phyloP scores from a whole-genome alignment of 129 eudicot genomes.

The Pittosporum tobira region DNA sequence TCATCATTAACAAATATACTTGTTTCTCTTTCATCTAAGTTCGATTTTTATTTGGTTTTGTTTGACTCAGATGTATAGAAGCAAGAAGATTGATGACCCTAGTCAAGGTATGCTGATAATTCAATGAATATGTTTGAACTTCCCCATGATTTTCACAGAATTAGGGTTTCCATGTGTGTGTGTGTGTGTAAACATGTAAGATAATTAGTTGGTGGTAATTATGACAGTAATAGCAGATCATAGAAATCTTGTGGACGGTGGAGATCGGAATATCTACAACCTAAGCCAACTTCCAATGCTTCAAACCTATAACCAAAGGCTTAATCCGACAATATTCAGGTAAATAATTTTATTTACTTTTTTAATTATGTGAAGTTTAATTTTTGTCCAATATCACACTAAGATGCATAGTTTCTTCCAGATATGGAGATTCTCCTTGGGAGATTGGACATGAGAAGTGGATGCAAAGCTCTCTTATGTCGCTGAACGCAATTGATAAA shows the following conservation, averaged over 20 bases:
- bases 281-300: slow-evolving; percentile 75
- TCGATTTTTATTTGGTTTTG: slow-evolving; percentile 11
- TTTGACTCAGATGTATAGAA: slow-evolving; percentile 68
- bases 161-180: slow-evolving; percentile 28
- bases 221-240: slow-evolving; percentile 32
- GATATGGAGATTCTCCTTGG: slow-evolving; percentile 43
- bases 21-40: too few species aligned
- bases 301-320: slow-evolving; percentile 51
- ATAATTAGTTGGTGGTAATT: background rate
- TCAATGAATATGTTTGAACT: background rate
- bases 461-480: slow-evolving; percentile 34
- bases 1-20: too few species aligned
- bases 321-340: slow-evolving; percentile 29
- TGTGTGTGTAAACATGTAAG: too few species aligned
- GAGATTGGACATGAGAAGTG: slow-evolving; percentile 25
- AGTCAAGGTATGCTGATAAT: slow-evolving; percentile 44
- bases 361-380: background rate
- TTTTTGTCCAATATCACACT: background rate
- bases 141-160: background rate
- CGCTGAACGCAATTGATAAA: slow-evolving; percentile 12
- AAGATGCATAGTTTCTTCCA: slow-evolving; percentile 6
- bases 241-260: slow-evolving; percentile 40
- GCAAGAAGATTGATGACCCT: slow-evolving; percentile 74
- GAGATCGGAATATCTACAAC: slow-evolving; percentile 61
- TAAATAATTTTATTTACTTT: slow-evolving; percentile 10